phyloP scores from a whole-genome alignment of 805 yeast species.

The Pichia rugopelliculosa region DNA sequence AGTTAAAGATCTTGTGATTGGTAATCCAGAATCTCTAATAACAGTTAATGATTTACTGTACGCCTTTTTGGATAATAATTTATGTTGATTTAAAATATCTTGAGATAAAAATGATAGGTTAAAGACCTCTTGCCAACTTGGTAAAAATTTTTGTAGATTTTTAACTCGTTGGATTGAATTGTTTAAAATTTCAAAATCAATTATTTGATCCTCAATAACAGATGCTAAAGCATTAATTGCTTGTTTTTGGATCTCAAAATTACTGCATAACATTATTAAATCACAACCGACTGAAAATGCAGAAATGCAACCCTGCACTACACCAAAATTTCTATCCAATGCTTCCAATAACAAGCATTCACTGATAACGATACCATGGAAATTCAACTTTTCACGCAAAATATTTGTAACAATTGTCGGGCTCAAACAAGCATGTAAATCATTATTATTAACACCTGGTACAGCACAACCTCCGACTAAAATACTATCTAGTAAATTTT shows the following conservation, averaged over 20 bases:
- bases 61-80: slow-evolving; percentile 35
- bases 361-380: slow-evolving; percentile 49
- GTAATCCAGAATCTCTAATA: slow-evolving; percentile 47
- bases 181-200: slow-evolving; percentile 37
- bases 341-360: slow-evolving; percentile 62
- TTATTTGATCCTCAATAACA: slow-evolving; percentile 29
- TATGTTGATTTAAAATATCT: slow-evolving; percentile 36
- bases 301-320: slow-evolving; percentile 58
- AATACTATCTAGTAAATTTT: slow-evolving; percentile 43
- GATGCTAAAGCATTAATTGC: slow-evolving; percentile 38
- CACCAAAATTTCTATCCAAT: slow-evolving; percentile 52
- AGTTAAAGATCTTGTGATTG: slow-evolving; percentile 36
- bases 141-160: slow-evolving; percentile 35
- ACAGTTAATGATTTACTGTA: slow-evolving; percentile 47
- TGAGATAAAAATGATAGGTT: slow-evolving; percentile 31
- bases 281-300: slow-evolving; percentile 63
- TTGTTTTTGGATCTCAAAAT: slow-evolving; percentile 45
- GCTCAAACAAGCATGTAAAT: slow-evolving; percentile 55
- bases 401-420: slow-evolving; percentile 45
- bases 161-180: slow-evolving; percentile 37
- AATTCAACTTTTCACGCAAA: slow-evolving; percentile 42
- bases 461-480: slow-evolving; percentile 60
- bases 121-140: slow-evolving; percentile 33
- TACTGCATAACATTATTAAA: slow-evolving; percentile 54
- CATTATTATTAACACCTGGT: slow-evolving; percentile 52